A percentile compares a stretch with the other conserved stretches of the same genome.
phyloP scores from a whole-genome alignment of 1,284 basidiomycete genomes.

The Phylloporus gajari region DNA sequence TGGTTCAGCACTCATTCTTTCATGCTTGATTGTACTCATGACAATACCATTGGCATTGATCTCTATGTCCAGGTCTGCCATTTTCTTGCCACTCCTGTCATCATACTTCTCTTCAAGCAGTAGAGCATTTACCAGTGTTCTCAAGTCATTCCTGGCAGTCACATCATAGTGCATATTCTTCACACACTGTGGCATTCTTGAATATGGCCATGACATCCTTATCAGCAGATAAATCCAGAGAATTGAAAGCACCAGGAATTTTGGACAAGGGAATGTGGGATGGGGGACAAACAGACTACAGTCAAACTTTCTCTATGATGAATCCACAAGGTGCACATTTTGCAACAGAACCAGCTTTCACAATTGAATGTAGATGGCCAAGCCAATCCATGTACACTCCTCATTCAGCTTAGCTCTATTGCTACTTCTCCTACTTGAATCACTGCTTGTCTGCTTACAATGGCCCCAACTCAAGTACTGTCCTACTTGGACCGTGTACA shows the following conservation, averaged over 20 bases:
- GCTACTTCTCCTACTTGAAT: conserved; percentile 9
- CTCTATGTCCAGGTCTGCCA: conserved; percentile 36
- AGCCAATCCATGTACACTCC: no score
- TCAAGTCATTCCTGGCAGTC: conserved; percentile 74
- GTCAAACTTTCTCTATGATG: conserved; percentile 32
- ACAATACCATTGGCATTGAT: conserved; percentile 23
- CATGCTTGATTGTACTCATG: no score
- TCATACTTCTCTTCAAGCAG: conserved; percentile 58
- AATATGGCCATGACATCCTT: conserved; percentile 78
- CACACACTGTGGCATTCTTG: conserved; percentile 70
- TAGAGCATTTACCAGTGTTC: conserved; percentile 72
- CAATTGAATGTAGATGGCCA: no score
- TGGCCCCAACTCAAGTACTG: conserved; percentile 39
- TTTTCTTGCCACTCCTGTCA: conserved; percentile 34
- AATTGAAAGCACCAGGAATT: conserved; percentile 70
- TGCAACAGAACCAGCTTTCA: no score
- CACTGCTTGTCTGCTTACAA: conserved; percentile 13
- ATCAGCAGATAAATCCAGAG: conserved; percentile 71
- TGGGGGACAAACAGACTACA: not conserved
- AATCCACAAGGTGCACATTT: conserved; percentile 37
- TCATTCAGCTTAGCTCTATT: no score
- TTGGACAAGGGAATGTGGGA: conserved; percentile 60
- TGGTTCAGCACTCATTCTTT: no score
- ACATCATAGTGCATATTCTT: conserved; percentile 30
- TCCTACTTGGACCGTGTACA: conserved; percentile 71